Evolutionary conservation across 352 stramenopile species (phyloP).

Genomic region (Phytophthora capsici): DNA sequence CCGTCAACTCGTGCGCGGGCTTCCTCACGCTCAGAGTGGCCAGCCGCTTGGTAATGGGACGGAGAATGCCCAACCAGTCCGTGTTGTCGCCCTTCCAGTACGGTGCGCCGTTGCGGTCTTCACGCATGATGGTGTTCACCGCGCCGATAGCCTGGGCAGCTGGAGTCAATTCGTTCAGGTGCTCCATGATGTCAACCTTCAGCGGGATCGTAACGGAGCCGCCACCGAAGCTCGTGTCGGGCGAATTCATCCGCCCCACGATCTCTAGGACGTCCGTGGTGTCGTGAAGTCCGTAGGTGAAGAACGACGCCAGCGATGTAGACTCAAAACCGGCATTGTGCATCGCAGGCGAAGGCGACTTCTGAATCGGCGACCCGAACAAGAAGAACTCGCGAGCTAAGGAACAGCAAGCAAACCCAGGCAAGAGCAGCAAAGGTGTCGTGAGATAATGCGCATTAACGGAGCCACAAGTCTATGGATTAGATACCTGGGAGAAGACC

Average conservation of each 20-base stretch:
- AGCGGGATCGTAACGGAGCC: constrained; percentile 98
- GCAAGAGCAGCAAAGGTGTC: constrained; percentile 15
- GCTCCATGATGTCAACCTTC: constrained; percentile 95
- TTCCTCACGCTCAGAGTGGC: constrained; percentile 10
- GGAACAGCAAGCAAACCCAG: constrained; percentile 22
- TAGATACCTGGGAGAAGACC: constrained; percentile 86
- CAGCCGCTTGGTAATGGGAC: constrained; percentile 86
- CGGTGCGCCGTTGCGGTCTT: constrained; percentile 48
- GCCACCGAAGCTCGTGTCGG: constrained; percentile 87
- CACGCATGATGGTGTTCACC: constrained; percentile 96
- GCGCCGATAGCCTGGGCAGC: constrained; percentile 97
- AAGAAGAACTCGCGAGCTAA: constrained; percentile 92
- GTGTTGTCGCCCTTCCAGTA: constrained; percentile 96
- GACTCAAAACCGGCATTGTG: constrained; percentile 95
- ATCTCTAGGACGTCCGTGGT: constrained; percentile 57
- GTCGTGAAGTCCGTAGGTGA: constrained; percentile 92
- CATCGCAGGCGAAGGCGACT: constrained; percentile 97
- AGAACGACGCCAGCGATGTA: constrained; percentile 75
- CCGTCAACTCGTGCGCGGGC: constrained; percentile 40
- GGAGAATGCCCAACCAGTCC: constrained; percentile 98
- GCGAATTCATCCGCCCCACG: constrained; percentile 48
- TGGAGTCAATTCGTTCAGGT: constrained; percentile 93
- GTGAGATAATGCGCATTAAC: constrained; percentile 35
- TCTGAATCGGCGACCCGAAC: constrained; percentile 96
- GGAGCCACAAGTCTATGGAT: constrained; percentile 28